Percentiles rank a stretch among this genome's conserved stretches.
Conservation (phyloP, 2,329 filamentous ascomycete species). For the Pseudopyricularia javanii region DNA sequence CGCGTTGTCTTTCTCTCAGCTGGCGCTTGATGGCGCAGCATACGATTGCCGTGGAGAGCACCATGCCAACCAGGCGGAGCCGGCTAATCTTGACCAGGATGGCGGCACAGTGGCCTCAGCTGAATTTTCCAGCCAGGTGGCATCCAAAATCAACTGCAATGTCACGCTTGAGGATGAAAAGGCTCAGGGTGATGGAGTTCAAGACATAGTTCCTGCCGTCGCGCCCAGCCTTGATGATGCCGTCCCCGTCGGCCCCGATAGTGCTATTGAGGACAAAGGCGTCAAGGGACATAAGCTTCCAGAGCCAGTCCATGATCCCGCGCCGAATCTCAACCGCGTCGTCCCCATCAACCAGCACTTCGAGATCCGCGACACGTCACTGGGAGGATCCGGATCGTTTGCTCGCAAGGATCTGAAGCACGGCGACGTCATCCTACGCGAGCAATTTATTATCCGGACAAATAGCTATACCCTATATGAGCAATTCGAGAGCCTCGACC, state of each 20-base stretch:
- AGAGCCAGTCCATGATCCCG: background rate
- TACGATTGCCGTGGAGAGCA: background rate
- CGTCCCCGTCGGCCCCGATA: background rate
- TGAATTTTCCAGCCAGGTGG: background rate
- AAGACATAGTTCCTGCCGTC: background rate
- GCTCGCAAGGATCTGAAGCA: conserved; percentile 23
- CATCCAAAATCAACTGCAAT: background rate
- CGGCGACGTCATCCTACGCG: conserved; percentile 29
- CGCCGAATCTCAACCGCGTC: background rate
- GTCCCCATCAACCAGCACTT: conserved; percentile 23
- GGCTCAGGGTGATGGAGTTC: too few species aligned
- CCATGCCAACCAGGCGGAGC: background rate
- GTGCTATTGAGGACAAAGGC: background rate
- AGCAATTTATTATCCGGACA: conserved; percentile 27
- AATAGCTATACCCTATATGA: conserved; percentile 15
- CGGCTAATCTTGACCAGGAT: too few species aligned
- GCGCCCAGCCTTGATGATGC: background rate
- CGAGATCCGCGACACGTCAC: conserved; percentile 22
- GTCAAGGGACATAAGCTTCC: background rate
- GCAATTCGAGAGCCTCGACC: conserved; percentile 21
- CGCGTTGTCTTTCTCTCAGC: too few species aligned
- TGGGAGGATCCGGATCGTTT: conserved; percentile 35
- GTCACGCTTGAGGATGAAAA: background rate
- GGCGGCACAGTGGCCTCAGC: too few species aligned
- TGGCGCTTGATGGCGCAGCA: too few species aligned